phyloP scores from a whole-genome alignment of 768 basidiomycete genomes.

The Lentinula guzmanii region DNA sequence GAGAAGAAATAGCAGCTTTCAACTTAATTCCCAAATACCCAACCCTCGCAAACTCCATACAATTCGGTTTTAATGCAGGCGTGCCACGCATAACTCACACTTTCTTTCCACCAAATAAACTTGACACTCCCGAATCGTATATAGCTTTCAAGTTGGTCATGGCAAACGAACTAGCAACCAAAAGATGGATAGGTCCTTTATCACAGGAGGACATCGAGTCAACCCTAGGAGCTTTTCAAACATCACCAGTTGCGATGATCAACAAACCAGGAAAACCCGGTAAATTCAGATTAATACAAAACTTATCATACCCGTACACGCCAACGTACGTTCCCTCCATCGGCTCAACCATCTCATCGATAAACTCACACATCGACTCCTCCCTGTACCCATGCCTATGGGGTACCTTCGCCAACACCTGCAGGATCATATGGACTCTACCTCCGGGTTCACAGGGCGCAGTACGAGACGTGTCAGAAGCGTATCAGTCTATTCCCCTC shows the following conservation, averaged over 20 bases:
- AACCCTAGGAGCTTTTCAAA: slow-evolving; percentile 33
- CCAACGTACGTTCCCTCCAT: slow-evolving; percentile 8
- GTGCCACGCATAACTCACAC: no score
- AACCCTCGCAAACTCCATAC: no score
- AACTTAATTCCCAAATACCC: no score
- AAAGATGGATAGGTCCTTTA: no score
- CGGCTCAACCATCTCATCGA: slow-evolving; percentile 8
- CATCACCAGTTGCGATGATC: slow-evolving; percentile 33
- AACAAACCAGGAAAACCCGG: slow-evolving; percentile 21
- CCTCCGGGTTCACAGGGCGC: no score
- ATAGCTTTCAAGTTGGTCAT: no score
- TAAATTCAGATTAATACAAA: slow-evolving; percentile 25
- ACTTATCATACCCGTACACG: slow-evolving; percentile 21
- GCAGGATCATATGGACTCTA: slow-evolving; percentile 18
- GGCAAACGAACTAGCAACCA: no score
- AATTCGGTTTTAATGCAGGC: no score
- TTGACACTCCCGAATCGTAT: no score
- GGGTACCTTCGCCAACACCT: slow-evolving; percentile 27
- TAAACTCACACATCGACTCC: slow-evolving; percentile 24
- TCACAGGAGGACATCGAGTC: slow-evolving; percentile 7
- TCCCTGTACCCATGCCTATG: slow-evolving; percentile 26
- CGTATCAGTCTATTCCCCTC: slow-evolving; percentile 30
- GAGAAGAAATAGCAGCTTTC: no score
- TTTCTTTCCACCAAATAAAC: no score
- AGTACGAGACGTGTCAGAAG: slow-evolving; percentile 33